These are phyloP conservation scores for Epichloe amarillans DNA, from an alignment of 2,329 filamentous ascomycete genomes.

Conservation along the genomic window DNA sequence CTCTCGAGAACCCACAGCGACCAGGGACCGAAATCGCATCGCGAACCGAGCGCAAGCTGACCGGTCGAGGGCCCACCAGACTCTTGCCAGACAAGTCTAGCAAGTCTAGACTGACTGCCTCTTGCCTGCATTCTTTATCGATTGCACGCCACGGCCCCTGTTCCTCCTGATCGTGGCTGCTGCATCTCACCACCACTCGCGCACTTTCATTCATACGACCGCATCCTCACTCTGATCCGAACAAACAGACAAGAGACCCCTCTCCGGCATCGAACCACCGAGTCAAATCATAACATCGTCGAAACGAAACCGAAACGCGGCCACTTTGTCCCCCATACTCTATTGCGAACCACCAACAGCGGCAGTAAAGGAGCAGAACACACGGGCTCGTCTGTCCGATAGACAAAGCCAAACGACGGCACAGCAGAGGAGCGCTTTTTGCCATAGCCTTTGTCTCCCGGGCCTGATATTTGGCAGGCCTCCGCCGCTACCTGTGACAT, in stretches of 20 bases:
- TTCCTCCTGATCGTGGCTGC: neutral
- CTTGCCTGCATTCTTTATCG: neutral
- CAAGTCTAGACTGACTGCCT: too few species aligned
- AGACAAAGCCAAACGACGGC: neutral
- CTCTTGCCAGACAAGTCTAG: too few species aligned
- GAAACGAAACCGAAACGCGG: neutral
- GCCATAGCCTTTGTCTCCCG: neutral
- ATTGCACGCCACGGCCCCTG: neutral
- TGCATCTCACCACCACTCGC: constrained; percentile 1
- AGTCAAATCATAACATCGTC: neutral
- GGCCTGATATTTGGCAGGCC: constrained; percentile 2
- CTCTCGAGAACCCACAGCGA: neutral
- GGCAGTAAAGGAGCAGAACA: neutral
- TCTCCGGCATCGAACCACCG: neutral
- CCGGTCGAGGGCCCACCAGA: too few species aligned
- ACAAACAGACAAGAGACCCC: too few species aligned
- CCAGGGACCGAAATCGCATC: neutral
- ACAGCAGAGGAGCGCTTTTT: neutral
- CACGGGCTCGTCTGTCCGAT: neutral
- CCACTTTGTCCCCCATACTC: too few species aligned
- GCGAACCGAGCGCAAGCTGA: neutral
- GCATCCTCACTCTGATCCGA: neutral
- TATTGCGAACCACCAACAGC: neutral
- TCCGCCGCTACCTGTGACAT: constrained; percentile 4
- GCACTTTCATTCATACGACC: neutral